These are phyloP conservation scores for Hymenoscyphus linearis DNA, from an alignment of 2,329 filamentous ascomycete genomes.

Conservation along the genomic window DNA sequence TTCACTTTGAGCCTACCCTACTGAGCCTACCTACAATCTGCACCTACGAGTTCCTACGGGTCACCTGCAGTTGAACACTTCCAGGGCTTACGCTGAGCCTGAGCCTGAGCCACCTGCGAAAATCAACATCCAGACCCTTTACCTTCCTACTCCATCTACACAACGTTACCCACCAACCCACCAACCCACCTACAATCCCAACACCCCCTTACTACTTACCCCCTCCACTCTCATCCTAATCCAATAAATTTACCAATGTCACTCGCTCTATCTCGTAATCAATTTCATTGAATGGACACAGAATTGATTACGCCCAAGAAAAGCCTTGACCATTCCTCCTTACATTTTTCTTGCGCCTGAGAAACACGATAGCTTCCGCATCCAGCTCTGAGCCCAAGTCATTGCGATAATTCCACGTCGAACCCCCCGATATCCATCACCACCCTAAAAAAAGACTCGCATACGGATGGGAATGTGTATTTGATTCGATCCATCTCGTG, in stretches of 20 bases:
- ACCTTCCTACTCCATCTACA: not conserved
- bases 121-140: not conserved
- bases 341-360: not conserved
- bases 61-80: not conserved
- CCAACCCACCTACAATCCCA: not conserved
- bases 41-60: too few species aligned
- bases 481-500: conserved; percentile 15
- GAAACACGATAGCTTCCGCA: not conserved
- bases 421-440: not conserved
- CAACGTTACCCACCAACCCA: not conserved
- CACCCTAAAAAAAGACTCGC: not conserved
- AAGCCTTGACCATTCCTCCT: not conserved
- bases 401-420: conserved; percentile 3
- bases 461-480: conserved; percentile 16
- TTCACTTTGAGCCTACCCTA: too few species aligned
- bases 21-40: too few species aligned
- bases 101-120: not conserved
- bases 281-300: conserved; percentile 23
- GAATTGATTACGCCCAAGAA: conserved; percentile 11
- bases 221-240: not conserved
- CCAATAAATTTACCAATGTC: not conserved
- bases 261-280: not conserved
- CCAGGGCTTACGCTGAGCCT: not conserved
- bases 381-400: not conserved
- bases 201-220: not conserved